These are phyloP conservation scores for Fusarium proliferatum DNA, from an alignment of 2,329 filamentous ascomycete species.

Conservation along the genomic window DNA sequence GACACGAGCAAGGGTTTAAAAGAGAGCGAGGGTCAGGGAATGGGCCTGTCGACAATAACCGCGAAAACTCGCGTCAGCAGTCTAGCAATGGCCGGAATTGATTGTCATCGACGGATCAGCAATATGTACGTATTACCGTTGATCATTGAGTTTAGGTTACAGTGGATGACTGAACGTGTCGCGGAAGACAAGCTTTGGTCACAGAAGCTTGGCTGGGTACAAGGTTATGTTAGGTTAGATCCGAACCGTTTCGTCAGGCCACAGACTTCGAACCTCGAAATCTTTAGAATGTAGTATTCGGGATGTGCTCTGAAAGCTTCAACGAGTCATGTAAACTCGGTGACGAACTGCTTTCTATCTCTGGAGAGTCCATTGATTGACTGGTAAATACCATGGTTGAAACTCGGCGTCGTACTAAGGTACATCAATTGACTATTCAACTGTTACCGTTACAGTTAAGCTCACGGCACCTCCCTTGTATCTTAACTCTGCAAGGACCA, in stretches of 20 bases:
- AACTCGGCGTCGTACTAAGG: neutral
- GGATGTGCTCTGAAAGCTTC: neutral
- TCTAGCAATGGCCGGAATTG: neutral
- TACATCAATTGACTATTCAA: neutral
- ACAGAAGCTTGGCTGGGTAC: constrained; percentile 14
- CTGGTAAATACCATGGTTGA: neutral
- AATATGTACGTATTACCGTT: constrained; percentile 12
- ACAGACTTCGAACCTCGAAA: neutral
- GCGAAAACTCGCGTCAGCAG: neutral
- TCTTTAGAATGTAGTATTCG: neutral
- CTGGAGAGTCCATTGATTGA: neutral
- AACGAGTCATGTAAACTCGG: neutral
- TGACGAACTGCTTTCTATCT: neutral
- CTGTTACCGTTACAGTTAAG: neutral
- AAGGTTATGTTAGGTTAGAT: constrained; percentile 7
- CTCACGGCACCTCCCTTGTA: neutral
- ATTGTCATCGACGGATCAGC: constrained; percentile 21
- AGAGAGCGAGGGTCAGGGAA: neutral
- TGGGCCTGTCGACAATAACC: neutral
- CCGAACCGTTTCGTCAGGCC: constrained; percentile 7
- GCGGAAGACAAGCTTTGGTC: constrained; percentile 20
- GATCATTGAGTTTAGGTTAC: constrained; percentile 7
- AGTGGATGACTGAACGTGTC: constrained; percentile 8
- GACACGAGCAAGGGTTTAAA: constrained; percentile 1
- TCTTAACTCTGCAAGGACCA: neutral